Percentiles rank a stretch among this genome's conserved stretches.
Evolutionary conservation across 768 basidiomycete genomes (phyloP).

Genomic region (Ramaria sp.): DNA sequence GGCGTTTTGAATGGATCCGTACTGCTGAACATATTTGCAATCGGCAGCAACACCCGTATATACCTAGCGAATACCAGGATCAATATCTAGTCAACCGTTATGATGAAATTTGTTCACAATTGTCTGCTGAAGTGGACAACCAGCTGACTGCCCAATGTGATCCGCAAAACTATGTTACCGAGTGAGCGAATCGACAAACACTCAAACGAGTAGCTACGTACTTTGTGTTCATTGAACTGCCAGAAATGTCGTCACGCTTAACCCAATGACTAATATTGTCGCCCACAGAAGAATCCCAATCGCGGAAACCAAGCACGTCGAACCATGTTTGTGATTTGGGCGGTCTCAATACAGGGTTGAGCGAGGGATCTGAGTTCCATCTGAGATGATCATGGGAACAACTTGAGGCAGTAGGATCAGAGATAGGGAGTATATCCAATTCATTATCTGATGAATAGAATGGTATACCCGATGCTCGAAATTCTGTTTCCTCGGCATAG

Average conservation of each 20-base stretch:
- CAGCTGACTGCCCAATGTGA: slow-evolving; percentile 54
- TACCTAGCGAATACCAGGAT: slow-evolving; percentile 13
- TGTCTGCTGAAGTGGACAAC: slow-evolving; percentile 65
- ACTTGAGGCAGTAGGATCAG: slow-evolving; percentile 22
- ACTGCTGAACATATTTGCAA: slow-evolving; percentile 61
- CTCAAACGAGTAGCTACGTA: slow-evolving; percentile 52
- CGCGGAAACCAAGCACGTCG: slow-evolving; percentile 22
- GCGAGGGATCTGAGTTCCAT: slow-evolving; percentile 50
- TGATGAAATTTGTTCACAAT: slow-evolving; percentile 33
- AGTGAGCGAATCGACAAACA: slow-evolving; percentile 21
- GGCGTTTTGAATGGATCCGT: slow-evolving; percentile 54
- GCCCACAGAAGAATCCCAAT: not conserved
- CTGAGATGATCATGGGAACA: slow-evolving; percentile 64
- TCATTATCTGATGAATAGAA: not conserved
- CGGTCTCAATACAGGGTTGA: slow-evolving; percentile 39
- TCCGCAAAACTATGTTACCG: slow-evolving; percentile 44
- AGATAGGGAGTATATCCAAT: slow-evolving; percentile 10
- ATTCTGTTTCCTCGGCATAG: slow-evolving; percentile 34
- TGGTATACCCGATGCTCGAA: slow-evolving; percentile 17
- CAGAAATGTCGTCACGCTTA: slow-evolving; percentile 46
- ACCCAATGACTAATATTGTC: slow-evolving; percentile 18
- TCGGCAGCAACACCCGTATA: slow-evolving; percentile 88
- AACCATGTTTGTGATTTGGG: slow-evolving; percentile 27
- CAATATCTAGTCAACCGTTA: not conserved
- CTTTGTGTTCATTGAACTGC: slow-evolving; percentile 43